Base-by-base conservation (phyloP, 768 basidiomycete species). In the Podaxis sp. region DNA sequence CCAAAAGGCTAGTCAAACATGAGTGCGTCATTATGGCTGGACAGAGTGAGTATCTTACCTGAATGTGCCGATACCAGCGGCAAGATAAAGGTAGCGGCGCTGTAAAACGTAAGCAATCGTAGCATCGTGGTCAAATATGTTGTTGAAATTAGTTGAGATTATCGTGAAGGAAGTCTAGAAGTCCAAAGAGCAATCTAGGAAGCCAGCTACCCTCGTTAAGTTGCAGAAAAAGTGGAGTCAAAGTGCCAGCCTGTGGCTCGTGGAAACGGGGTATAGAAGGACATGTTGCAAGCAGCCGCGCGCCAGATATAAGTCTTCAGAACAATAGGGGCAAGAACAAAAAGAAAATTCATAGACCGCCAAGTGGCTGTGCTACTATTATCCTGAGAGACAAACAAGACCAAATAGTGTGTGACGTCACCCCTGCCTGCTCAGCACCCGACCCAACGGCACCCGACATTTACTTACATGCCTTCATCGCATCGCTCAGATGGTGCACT, bases 1-100 rank as follows among this genome's bases (percentile, higher is more conserved):
- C 72, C 73, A 87, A 15, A 84, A 65, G n/a, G 82, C 85, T 83
- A 27, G 33, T 13, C 9, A 38, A 55, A 12, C 19, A 55, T 55
- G 33, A 37, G 33, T 38, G 2, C n/a, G 2, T 55, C 15, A 27
- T 4, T 24, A 9, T 36, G 27, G 19, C 3, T 27, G 27, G 12
- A 15, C 15, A 9, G 8, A 22, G 1, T 9, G 29, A 17, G 22
- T 19, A 11, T 25, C 47, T 49, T 22, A 62, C 61, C 54, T 50
- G 61, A 53, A 29, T 62, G 61, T 15, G 61, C 61, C 54, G 54
- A 55, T 9, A 40, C 37, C 36, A 62, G 47, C 36, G 61, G 61
- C n/a, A 62, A 11, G 50, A 38, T 37, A 13, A 29, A 7, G 22
- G 47, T 15, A 11, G 50, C n/a, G 5, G 36, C 17, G 22, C 22